These are phyloP conservation scores for Hymenoscyphus repandus DNA, from an alignment of 2,329 filamentous ascomycete genomes.

Conservation along the genomic window DNA sequence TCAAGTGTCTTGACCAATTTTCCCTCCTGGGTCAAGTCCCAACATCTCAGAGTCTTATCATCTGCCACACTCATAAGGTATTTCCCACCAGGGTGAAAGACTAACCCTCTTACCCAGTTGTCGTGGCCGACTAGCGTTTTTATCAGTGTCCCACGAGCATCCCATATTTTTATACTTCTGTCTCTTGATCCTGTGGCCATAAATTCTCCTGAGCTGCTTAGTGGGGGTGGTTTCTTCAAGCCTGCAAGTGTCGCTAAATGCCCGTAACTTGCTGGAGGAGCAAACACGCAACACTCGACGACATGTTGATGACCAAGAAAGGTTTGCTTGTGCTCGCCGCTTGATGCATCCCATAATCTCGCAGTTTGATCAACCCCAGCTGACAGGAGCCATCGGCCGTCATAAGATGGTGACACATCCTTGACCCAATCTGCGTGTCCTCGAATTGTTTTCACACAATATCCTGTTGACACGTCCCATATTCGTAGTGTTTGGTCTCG, in stretches of 20 bases:
- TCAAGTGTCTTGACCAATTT: conserved; percentile 79
- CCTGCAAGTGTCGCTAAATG: conserved; percentile 74
- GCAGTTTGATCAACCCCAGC: conserved; percentile 78
- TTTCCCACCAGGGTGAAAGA: conserved; percentile 89
- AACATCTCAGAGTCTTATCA: conserved; percentile 89
- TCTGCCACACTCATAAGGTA: conserved; percentile 82
- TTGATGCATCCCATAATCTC: conserved; percentile 77
- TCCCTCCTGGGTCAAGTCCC: conserved; percentile 87
- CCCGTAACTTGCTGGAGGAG: conserved; percentile 72
- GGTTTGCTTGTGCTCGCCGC: conserved; percentile 68
- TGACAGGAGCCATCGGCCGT: conserved; percentile 78
- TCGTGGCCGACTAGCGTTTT: conserved; percentile 84
- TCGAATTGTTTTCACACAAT: conserved; percentile 82
- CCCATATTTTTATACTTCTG: conserved; percentile 88
- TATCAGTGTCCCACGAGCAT: conserved; percentile 75
- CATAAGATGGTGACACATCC: conserved; percentile 74
- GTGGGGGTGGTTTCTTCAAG: conserved; percentile 72
- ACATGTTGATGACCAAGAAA: conserved; percentile 83
- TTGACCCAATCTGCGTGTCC: conserved; percentile 91
- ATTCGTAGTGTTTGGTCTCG: conserved; percentile 80
- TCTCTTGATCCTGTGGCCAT: conserved; percentile 85
- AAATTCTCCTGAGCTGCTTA: conserved; percentile 75
- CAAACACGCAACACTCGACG: conserved; percentile 81
- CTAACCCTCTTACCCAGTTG: conserved; percentile 83
- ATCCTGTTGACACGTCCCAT: conserved; percentile 92